These are phyloP conservation scores for Elsinoe necatrix DNA, from an alignment of 2,329 filamentous ascomycete genomes.

Conservation along the genomic window DNA sequence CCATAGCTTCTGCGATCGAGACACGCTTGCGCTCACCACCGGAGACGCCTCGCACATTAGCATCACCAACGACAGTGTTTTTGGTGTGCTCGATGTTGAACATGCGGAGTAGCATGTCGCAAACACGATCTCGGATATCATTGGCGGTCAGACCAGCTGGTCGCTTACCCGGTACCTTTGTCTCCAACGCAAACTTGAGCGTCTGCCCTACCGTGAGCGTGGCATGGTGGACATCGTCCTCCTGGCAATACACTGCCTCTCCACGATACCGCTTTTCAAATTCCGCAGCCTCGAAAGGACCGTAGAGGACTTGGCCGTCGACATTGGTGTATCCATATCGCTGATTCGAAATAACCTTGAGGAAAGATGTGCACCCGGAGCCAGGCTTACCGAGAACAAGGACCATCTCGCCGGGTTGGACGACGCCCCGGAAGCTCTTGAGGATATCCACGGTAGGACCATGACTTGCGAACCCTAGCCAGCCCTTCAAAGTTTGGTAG, in stretches of 20 bases:
- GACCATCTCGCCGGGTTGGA: slow-evolving; percentile 80
- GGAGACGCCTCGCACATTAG: slow-evolving; percentile 65
- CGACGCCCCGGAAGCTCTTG: slow-evolving; percentile 56
- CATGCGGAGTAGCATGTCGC: slow-evolving; percentile 72
- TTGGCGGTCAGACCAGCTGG: slow-evolving; percentile 62
- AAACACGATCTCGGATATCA: slow-evolving; percentile 68
- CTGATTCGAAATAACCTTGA: slow-evolving; percentile 48
- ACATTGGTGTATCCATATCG: slow-evolving; percentile 52
- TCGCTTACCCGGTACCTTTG: slow-evolving; percentile 73
- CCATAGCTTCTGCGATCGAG: slow-evolving; percentile 42
- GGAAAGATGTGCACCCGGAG: slow-evolving; percentile 46
- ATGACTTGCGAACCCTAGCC: slow-evolving; percentile 5
- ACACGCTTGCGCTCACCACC: slow-evolving; percentile 44
- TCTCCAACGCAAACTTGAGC: slow-evolving; percentile 73
- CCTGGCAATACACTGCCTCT: slow-evolving; percentile 77
- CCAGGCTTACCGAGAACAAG: slow-evolving; percentile 73
- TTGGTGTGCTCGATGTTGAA: slow-evolving; percentile 88
- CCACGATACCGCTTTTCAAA: slow-evolving; percentile 66
- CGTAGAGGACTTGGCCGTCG: slow-evolving; percentile 66
- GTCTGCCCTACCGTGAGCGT: slow-evolving; percentile 85
- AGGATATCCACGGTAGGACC: slow-evolving; percentile 53
- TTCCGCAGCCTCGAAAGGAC: slow-evolving; percentile 60
- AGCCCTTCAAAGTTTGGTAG: slow-evolving; percentile 52
- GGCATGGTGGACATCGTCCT: slow-evolving; percentile 78
- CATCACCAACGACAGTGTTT: slow-evolving; percentile 76